Conservation (phyloP, 495 filamentous ascomycete genomes). For the Penicillium coffeae region DNA sequence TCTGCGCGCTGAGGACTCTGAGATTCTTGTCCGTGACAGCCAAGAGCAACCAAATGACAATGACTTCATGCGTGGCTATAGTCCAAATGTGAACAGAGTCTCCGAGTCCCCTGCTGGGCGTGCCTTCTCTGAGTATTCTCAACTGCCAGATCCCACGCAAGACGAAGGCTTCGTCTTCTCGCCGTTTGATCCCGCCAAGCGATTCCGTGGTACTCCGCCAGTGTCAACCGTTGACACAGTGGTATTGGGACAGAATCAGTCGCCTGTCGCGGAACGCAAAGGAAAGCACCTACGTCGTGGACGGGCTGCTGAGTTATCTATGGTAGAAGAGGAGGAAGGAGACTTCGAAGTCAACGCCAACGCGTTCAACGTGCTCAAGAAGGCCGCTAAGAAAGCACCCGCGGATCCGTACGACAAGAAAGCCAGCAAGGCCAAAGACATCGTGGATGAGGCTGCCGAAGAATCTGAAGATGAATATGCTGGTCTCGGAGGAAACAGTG, state of each 20-base stretch:
- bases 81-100: slow-evolving; percentile 31
- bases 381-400: slow-evolving; percentile 57
- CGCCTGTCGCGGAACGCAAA: slow-evolving; percentile 57
- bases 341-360: slow-evolving; percentile 45
- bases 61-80: slow-evolving; percentile 29
- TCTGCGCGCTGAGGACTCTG: slow-evolving; percentile 43
- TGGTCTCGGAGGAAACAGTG: slow-evolving; percentile 83
- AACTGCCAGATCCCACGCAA: slow-evolving; percentile 75
- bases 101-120: slow-evolving; percentile 41
- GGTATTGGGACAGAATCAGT: slow-evolving; percentile 50
- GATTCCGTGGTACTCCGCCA: slow-evolving; percentile 58
- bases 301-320: slow-evolving; percentile 29
- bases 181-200: slow-evolving; percentile 51
- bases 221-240: slow-evolving; percentile 69
- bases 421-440: slow-evolving; percentile 80
- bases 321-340: slow-evolving; percentile 23
- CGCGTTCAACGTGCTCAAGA: slow-evolving; percentile 76
- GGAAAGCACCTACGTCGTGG: slow-evolving; percentile 55
- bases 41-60: slow-evolving; percentile 44
- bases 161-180: slow-evolving; percentile 71
- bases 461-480: slow-evolving; percentile 99
- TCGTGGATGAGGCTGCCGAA: slow-evolving; percentile 89
- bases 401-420: slow-evolving; percentile 67
- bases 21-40: slow-evolving; percentile 62
- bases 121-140: slow-evolving; percentile 54